Evolutionary conservation across 2,329 filamentous ascomycete species (phyloP).

Genomic region (Lizonia empirigonia): DNA sequence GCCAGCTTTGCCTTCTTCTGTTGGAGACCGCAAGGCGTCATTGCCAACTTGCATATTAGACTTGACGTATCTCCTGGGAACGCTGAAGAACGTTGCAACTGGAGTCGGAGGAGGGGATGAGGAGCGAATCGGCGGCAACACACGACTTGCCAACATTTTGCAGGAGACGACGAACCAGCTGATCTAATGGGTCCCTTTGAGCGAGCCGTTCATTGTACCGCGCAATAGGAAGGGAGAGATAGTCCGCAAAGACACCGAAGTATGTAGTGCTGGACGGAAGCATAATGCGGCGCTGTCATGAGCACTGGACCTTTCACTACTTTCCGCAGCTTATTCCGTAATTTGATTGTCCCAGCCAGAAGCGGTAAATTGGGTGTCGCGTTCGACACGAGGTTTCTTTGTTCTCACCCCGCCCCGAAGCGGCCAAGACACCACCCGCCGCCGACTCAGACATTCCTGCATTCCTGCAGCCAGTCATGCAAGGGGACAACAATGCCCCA

Average conservation of each 20-base stretch:
- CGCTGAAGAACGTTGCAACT: constrained; percentile 43
- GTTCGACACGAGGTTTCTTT: constrained; percentile 44
- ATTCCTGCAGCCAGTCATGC: constrained; percentile 36
- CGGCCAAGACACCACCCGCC: constrained; percentile 40
- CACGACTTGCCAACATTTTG: constrained; percentile 45
- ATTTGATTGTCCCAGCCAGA: constrained; percentile 46
- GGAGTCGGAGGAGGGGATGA: constrained; percentile 25
- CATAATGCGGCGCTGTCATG: constrained; percentile 35
- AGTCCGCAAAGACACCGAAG: constrained; percentile 13
- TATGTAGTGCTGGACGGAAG: constrained; percentile 27
- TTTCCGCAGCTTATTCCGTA: constrained; percentile 32
- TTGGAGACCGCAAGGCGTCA: constrained; percentile 18
- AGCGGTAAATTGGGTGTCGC: constrained; percentile 33
- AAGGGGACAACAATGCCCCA: constrained; percentile 44
- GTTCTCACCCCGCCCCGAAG: constrained; percentile 40
- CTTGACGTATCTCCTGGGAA: constrained; percentile 44
- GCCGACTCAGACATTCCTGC: constrained; percentile 44
- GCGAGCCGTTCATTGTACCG: constrained; percentile 42
- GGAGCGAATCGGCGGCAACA: constrained; percentile 40
- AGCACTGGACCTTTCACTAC: constrained; percentile 9
- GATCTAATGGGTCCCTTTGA: constrained; percentile 40
- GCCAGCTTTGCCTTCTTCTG: constrained; percentile 31
- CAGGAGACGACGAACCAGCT: constrained; percentile 29
- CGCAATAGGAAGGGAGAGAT: constrained; percentile 34
- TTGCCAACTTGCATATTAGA: constrained; percentile 39